Conservation (phyloP, 2,329 filamentous ascomycete genomes). For the Tolypocladium endophyticum region DNA sequence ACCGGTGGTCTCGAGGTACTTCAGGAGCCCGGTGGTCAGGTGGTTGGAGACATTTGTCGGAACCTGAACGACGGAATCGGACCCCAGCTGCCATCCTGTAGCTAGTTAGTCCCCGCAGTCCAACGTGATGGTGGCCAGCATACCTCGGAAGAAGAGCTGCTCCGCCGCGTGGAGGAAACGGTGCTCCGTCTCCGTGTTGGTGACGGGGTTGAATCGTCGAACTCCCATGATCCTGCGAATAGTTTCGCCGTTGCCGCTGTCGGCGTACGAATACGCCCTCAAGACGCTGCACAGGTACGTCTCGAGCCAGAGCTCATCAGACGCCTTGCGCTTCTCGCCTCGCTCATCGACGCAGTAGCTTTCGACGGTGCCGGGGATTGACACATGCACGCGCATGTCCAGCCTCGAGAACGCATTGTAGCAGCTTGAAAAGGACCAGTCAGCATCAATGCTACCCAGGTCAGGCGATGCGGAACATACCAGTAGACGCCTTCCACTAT, state of each 20-base stretch:
- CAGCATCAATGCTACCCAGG: neutral
- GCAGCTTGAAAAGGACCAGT: constrained; percentile 40
- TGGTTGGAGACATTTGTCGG: constrained; percentile 96
- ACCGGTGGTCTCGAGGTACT: constrained; percentile 92
- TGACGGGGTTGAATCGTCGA: constrained; percentile 91
- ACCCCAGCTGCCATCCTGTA: constrained; percentile 84
- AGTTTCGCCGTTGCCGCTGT: constrained; percentile 86
- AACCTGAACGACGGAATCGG: constrained; percentile 93
- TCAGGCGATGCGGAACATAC: constrained; percentile 33
- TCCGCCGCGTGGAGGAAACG: constrained; percentile 92
- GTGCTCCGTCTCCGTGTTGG: constrained; percentile 96
- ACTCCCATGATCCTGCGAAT: constrained; percentile 98
- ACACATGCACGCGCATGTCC: constrained; percentile 97
- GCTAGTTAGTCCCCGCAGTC: constrained; percentile 8
- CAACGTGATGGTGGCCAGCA: constrained; percentile 5
- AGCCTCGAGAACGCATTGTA: constrained; percentile 98
- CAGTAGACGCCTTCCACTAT: constrained; percentile 93
- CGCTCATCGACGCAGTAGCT: constrained; percentile 96
- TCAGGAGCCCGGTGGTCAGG: constrained; percentile 81
- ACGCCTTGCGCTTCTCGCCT: constrained; percentile 86
- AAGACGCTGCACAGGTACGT: constrained; percentile 94
- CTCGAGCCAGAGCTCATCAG: constrained; percentile 92
- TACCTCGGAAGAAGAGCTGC: constrained; percentile 87
- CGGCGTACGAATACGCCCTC: constrained; percentile 90
- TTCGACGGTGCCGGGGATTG: constrained; percentile 91